Evolutionary conservation across 2,329 filamentous ascomycete genomes (phyloP).

Genomic region (Bisporella sp.): DNA sequence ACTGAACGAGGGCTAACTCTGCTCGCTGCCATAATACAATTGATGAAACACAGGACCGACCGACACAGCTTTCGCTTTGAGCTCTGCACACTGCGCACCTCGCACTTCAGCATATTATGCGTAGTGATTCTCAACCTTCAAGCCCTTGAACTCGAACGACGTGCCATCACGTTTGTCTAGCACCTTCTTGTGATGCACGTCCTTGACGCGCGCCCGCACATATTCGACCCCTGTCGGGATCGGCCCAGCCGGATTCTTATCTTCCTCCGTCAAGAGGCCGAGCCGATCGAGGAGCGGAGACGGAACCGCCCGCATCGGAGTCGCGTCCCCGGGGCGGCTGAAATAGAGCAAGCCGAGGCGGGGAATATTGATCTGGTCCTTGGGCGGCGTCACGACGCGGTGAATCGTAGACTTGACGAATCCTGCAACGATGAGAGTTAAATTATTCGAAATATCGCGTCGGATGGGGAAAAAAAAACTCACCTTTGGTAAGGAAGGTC

Average conservation of each 20-base stretch:
- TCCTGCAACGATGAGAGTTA: slow-evolving; percentile 42
- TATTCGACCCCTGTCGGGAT: slow-evolving; percentile 37
- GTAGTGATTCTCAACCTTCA: slow-evolving; percentile 33
- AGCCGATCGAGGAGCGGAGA: slow-evolving; percentile 31
- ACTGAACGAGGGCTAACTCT: no score
- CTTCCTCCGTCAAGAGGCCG: slow-evolving; percentile 32
- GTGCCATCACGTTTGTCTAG: slow-evolving; percentile 37
- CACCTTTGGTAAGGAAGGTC: slow-evolving; percentile 30
- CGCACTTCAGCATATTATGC: not conserved
- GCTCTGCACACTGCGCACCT: no score
- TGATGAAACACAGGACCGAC: no score
- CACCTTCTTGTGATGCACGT: slow-evolving; percentile 39
- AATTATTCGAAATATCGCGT: slow-evolving; percentile 1
- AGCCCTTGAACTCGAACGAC: slow-evolving; percentile 35
- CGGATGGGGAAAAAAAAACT: not conserved
- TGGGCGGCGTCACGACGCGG: slow-evolving; percentile 28
- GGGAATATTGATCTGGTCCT: slow-evolving; percentile 31
- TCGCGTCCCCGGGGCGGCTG: slow-evolving; percentile 23
- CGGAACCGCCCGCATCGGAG: slow-evolving; percentile 27
- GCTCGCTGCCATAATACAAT: no score
- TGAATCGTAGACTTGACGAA: slow-evolving; percentile 38
- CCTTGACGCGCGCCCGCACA: slow-evolving; percentile 38
- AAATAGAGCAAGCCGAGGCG: slow-evolving; percentile 40
- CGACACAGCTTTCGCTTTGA: no score
- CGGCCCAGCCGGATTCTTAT: slow-evolving; percentile 29